Percentiles rank a stretch among this genome's conserved stretches.
These are phyloP conservation scores for Brassica hybrid DNA, from an alignment of 441 rosid species.

Conservation along the genomic window DNA sequence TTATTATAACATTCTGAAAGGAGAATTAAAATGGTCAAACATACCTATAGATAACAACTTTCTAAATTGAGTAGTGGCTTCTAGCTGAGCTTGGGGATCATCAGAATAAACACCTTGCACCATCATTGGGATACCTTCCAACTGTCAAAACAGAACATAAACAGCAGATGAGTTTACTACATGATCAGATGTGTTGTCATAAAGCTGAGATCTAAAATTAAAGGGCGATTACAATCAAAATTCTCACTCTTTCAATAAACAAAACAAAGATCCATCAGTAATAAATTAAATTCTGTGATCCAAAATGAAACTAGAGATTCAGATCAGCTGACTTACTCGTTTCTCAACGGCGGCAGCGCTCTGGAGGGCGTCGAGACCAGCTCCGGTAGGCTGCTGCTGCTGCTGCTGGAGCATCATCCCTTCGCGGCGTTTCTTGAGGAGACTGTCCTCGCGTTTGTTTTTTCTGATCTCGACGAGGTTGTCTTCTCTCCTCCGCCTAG, in stretches of 20 bases:
- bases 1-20: too few species aligned
- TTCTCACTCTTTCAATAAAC: not conserved
- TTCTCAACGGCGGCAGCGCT: slow-evolving; percentile 55
- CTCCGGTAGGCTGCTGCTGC: slow-evolving; percentile 45
- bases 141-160: slow-evolving; percentile 48
- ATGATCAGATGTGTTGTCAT: too few species aligned
- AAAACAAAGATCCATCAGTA: slow-evolving; percentile 35
- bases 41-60: slow-evolving; percentile 66
- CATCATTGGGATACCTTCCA: slow-evolving; percentile 69
- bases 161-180: slow-evolving; percentile 13
- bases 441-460: slow-evolving; percentile 71
- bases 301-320: slow-evolving; percentile 10
- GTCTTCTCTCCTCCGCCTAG: slow-evolving; percentile 74
- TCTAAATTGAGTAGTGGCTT: slow-evolving; percentile 71
- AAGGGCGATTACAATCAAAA: slow-evolving; percentile 14
- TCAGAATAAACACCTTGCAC: slow-evolving; percentile 70
- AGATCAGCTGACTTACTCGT: slow-evolving; percentile 44
- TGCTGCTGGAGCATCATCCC: slow-evolving; percentile 56
- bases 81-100: slow-evolving; percentile 56
- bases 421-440: slow-evolving; percentile 70
- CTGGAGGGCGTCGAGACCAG: slow-evolving; percentile 48
- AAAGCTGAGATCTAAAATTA: not conserved
- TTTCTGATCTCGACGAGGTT: slow-evolving; percentile 74
- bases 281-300: slow-evolving; percentile 27
- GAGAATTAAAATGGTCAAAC: too few species aligned